Conservation (phyloP, 1,284 basidiomycete species). For the Jaminaea rosea region DNA sequence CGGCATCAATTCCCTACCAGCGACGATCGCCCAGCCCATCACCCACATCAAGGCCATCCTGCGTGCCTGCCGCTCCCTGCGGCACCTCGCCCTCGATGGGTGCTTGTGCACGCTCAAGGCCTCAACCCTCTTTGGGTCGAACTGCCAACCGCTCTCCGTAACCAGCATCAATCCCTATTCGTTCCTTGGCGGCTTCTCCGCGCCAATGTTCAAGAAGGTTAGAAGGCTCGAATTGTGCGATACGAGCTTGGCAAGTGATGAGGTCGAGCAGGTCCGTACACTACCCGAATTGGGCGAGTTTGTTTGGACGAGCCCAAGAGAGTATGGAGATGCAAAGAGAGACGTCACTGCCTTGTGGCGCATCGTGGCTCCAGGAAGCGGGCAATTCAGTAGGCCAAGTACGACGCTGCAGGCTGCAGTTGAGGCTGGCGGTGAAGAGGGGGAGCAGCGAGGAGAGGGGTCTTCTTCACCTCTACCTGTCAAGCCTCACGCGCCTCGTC, state of each 20-base stretch:
- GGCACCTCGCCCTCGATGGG: slow-evolving; percentile 37
- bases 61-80: slow-evolving; percentile 30
- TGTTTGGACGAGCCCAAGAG: slow-evolving; percentile 32
- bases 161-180: slow-evolving; percentile 42
- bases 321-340: slow-evolving; percentile 29
- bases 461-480: slow-evolving; percentile 1
- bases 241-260: slow-evolving; percentile 36
- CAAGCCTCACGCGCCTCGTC: slow-evolving; percentile 2
- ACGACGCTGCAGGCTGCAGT: background rate
- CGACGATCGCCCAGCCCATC: background rate
- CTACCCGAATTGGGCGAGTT: slow-evolving; percentile 29
- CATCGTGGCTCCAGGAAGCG: slow-evolving; percentile 10
- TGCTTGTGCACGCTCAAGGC: slow-evolving; percentile 28
- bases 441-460: background rate
- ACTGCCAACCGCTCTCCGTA: slow-evolving; percentile 35
- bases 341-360: slow-evolving; percentile 25
- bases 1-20: background rate
- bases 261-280: slow-evolving; percentile 34
- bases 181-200: slow-evolving; percentile 37
- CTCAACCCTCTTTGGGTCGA: slow-evolving; percentile 36
- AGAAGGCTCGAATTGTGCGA: slow-evolving; percentile 30
- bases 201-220: slow-evolving; percentile 37
- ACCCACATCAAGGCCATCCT: slow-evolving; percentile 12
- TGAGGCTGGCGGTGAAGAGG: background rate
- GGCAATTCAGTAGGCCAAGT: background rate